Percentiles rank a stretch among this genome's conserved stretches.
Evolutionary conservation across 352 stramenopile species (phyloP).

Genomic region (Phytopythium vexans): DNA sequence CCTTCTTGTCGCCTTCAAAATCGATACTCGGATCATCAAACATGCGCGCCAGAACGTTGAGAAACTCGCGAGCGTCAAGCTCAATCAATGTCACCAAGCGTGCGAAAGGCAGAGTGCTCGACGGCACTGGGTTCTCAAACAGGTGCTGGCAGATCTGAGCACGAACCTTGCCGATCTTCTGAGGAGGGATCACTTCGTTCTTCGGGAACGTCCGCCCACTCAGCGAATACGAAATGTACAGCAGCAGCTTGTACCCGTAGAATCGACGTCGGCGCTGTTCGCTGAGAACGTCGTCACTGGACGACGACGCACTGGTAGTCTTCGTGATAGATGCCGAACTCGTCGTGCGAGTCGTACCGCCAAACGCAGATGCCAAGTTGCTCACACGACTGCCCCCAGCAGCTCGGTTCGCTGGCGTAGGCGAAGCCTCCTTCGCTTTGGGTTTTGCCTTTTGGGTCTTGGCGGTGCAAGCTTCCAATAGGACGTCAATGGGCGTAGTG

Average conservation of each 20-base stretch:
- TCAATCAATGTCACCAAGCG: slow-evolving; percentile 81
- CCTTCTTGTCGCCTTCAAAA: slow-evolving; percentile 83
- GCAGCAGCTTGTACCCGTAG: slow-evolving; percentile 81
- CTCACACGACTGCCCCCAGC: slow-evolving; percentile 47
- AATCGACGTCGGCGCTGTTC: slow-evolving; percentile 56
- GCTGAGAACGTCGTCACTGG: slow-evolving; percentile 43
- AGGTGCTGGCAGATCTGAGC: slow-evolving; percentile 85
- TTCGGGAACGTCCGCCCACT: slow-evolving; percentile 88
- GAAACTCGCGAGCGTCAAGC: slow-evolving; percentile 75
- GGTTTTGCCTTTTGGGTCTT: slow-evolving; percentile 24
- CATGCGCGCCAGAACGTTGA: slow-evolving; percentile 76
- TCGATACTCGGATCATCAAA: slow-evolving; percentile 84
- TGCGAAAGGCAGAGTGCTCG: slow-evolving; percentile 48
- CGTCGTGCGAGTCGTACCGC: slow-evolving; percentile 33
- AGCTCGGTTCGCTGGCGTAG: slow-evolving; percentile 8
- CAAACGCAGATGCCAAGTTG: slow-evolving; percentile 64
- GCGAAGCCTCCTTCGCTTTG: slow-evolving; percentile 14
- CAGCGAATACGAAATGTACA: slow-evolving; percentile 93
- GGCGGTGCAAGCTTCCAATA: slow-evolving; percentile 78
- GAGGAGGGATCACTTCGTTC: slow-evolving; percentile 55
- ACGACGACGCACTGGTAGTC: slow-evolving; percentile 2
- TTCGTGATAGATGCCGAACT: slow-evolving; percentile 18
- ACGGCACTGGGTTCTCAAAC: slow-evolving; percentile 58
- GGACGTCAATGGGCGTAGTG: slow-evolving; percentile 87
- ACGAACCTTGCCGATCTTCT: slow-evolving; percentile 72